A percentile compares a stretch with the other conserved stretches of the same genome.
These are phyloP conservation scores for Fusarium musae DNA, from an alignment of 2,329 filamentous ascomycete species.

Conservation along the genomic window DNA sequence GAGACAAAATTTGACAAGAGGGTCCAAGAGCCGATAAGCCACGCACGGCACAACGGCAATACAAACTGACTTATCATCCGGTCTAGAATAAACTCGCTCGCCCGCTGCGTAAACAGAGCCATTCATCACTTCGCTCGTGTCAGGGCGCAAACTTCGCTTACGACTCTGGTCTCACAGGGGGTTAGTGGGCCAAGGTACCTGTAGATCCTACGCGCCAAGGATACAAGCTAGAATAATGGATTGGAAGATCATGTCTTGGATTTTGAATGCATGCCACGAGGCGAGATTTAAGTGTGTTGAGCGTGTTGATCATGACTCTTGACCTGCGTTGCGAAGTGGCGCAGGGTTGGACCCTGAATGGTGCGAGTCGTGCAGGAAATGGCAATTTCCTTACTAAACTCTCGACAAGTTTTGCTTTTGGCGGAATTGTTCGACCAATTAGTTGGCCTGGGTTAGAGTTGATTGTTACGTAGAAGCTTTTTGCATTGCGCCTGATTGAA, in stretches of 20 bases:
- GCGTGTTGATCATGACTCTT: neutral
- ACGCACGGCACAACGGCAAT: neutral
- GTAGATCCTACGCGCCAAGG: constrained; percentile 1
- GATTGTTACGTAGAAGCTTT: neutral
- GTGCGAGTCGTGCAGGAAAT: neutral
- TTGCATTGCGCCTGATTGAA: neutral
- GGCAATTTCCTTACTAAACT: neutral
- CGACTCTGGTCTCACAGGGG: neutral
- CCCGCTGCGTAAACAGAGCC: neutral
- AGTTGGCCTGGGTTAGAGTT: neutral
- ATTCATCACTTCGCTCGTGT: neutral
- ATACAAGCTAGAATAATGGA: neutral
- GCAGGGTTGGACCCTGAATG: neutral
- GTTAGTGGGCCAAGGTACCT: neutral
- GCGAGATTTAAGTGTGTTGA: neutral
- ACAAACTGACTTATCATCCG: neutral
- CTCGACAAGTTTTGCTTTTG: neutral
- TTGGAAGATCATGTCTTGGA: neutral
- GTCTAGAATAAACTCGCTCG: neutral
- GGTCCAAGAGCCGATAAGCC: neutral
- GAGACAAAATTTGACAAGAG: neutral
- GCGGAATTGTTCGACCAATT: neutral
- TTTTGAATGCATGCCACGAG: neutral
- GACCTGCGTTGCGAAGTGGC: neutral
- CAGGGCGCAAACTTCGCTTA: constrained; percentile 12